Percentiles rank a stretch among this genome's conserved stretches.
phyloP scores from a whole-genome alignment of 106 monocot species.

The Iris macrosiphon region DNA sequence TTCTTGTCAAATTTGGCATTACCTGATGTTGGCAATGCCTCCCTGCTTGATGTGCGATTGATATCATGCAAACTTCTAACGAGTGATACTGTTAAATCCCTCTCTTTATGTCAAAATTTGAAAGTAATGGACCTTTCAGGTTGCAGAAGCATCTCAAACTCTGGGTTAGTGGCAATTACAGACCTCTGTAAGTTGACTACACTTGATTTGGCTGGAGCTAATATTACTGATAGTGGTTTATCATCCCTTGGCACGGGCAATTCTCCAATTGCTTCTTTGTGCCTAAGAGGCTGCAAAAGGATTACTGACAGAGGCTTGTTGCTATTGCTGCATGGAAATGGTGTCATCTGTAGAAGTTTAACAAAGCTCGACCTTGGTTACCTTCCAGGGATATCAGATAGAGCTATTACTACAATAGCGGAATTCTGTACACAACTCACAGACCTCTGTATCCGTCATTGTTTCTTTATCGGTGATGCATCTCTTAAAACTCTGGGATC shows the following conservation, averaged over 20 bases:
- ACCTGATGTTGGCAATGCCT: constrained; percentile 38
- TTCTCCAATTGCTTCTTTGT: constrained; percentile 52
- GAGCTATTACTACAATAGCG: constrained; percentile 36
- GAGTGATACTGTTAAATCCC: constrained; percentile 35
- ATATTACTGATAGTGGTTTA: constrained; percentile 62
- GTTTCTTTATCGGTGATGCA: constrained; percentile 49
- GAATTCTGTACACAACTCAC: constrained; percentile 38
- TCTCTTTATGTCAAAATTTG: constrained; percentile 49
- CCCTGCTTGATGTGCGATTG: constrained; percentile 54
- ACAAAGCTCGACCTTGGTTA: constrained; percentile 55
- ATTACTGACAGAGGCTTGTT: constrained; percentile 52
- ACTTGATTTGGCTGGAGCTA: constrained; percentile 61
- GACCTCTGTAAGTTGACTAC: constrained; percentile 53
- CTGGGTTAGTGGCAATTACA: constrained; percentile 51
- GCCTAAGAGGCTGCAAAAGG: constrained; percentile 63
- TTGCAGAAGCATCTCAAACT: constrained; percentile 71
- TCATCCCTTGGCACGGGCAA: constrained; percentile 37
- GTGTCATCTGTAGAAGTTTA: constrained; percentile 38
- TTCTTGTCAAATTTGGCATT: constrained; percentile 75
- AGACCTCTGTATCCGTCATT: constrained; percentile 55
- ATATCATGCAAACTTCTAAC: constrained; percentile 72
- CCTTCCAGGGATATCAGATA: constrained; percentile 58
- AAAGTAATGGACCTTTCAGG: constrained; percentile 60
- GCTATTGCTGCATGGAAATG: constrained; percentile 29
- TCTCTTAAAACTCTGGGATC: constrained; percentile 49